Conservation (phyloP, 108 stramenopile species). For the Cyclotella choctawhatcheeana region DNA sequence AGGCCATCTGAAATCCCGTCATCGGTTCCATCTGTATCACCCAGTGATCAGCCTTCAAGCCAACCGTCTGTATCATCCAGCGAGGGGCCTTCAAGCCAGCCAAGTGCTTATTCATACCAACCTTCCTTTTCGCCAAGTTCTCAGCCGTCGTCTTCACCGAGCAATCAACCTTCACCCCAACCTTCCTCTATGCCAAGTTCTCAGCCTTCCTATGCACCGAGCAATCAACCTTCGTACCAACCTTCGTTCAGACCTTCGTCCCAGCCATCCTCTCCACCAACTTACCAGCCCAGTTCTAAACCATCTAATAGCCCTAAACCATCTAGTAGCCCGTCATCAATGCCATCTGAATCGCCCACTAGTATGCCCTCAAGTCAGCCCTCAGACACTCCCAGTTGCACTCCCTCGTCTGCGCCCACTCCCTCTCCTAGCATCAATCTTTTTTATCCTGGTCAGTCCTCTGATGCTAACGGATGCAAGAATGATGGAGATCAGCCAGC, state of each 20-base stretch:
- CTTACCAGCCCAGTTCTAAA: background rate
- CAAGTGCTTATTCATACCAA: no score
- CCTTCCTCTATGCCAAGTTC: no score
- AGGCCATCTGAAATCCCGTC: no score
- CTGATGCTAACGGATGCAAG: background rate
- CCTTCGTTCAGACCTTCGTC: background rate
- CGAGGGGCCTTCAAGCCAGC: no score
- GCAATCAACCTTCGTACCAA: background rate
- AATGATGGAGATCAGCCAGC: background rate
- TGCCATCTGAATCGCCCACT: background rate
- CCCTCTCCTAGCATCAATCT: slow-evolving; percentile 1
- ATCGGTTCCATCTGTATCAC: no score
- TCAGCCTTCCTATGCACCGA: background rate
- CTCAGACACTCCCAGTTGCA: background rate
- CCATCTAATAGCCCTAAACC: background rate
- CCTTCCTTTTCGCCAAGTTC: no score
- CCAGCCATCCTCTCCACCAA: background rate
- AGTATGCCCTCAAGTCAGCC: background rate
- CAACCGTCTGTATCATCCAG: no score
- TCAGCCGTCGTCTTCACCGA: no score
- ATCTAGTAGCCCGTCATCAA: background rate
- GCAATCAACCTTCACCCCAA: no score
- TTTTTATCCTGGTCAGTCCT: background rate
- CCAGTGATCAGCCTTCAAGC: no score
- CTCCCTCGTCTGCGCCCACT: background rate